Evolutionary conservation across 2,329 filamentous ascomycete genomes (phyloP).

Genomic region (Botryotinia convoluta): DNA sequence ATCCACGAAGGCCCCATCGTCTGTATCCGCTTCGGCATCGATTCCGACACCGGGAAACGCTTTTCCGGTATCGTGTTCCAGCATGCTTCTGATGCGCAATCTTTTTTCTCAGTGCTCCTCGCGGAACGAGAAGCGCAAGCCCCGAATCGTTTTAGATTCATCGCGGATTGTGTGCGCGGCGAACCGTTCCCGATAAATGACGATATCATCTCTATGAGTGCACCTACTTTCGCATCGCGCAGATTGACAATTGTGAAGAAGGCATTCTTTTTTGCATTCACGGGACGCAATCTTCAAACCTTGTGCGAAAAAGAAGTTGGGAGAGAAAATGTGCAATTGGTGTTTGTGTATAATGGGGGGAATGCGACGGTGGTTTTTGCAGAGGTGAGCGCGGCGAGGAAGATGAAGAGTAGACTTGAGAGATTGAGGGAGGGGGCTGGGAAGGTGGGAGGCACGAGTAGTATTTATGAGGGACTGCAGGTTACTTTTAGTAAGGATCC

Average conservation of each 20-base stretch:
- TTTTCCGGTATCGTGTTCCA: conserved; percentile 36
- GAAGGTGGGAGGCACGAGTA: not conserved
- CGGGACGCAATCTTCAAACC: conserved; percentile 26
- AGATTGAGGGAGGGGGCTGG: conserved; percentile 16
- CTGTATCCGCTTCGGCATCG: conserved; percentile 32
- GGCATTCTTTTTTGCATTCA: conserved; percentile 36
- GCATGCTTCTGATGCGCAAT: conserved; percentile 28
- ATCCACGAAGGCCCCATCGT: conserved; percentile 34
- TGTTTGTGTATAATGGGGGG: conserved; percentile 36
- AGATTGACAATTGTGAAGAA: conserved; percentile 37
- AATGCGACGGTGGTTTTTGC: conserved; percentile 38
- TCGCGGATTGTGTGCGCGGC: conserved; percentile 30
- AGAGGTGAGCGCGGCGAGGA: conserved; percentile 32
- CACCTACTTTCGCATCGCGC: conserved; percentile 30
- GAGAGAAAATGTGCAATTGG: conserved; percentile 30
- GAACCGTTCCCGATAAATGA: conserved; percentile 31
- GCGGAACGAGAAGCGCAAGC: conserved; percentile 25
- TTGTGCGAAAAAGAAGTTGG: conserved; percentile 32
- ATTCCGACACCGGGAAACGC: conserved; percentile 26
- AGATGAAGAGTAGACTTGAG: conserved; percentile 34
- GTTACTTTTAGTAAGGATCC: conserved; percentile 22
- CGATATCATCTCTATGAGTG: conserved; percentile 30
- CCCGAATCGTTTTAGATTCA: conserved; percentile 32
- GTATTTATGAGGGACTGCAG: conserved; percentile 19
- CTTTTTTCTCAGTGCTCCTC: conserved; percentile 27